These are phyloP conservation scores for Apophysomyces elegans DNA, from an alignment of 371 early-diverging fungal genomes.

Conservation along the genomic window DNA sequence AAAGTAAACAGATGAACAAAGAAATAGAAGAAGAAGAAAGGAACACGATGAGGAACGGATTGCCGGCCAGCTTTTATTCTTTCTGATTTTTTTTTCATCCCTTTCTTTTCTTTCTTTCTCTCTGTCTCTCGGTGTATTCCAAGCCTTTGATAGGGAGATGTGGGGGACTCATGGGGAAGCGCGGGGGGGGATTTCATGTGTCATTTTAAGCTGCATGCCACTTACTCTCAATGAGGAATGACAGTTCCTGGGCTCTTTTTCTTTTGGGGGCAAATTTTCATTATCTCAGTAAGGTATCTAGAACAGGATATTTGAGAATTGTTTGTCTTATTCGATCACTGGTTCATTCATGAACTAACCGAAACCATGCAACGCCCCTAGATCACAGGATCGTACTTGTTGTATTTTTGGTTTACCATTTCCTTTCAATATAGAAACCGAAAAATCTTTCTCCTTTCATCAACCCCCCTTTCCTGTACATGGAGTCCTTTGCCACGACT, in stretches of 20 bases:
- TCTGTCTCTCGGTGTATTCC: no score
- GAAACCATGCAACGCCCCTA: background rate
- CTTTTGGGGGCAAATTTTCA: background rate
- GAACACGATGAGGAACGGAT: background rate
- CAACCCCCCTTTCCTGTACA: background rate
- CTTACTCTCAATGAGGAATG: no score
- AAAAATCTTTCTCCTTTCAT: background rate
- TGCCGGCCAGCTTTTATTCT: background rate
- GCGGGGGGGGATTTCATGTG: background rate
- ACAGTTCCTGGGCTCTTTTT: no score
- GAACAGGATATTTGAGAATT: background rate
- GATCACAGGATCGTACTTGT: conserved; percentile 2
- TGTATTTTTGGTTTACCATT: background rate
- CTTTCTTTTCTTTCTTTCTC: background rate
- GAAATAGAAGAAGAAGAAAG: background rate
- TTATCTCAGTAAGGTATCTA: conserved; percentile 2
- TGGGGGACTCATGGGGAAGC: background rate
- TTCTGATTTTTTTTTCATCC: background rate
- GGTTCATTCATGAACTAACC: background rate
- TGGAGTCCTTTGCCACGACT: no score
- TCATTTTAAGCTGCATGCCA: background rate
- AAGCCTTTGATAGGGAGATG: background rate
- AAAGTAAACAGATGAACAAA: background rate
- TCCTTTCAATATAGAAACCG: no score
- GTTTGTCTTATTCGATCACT: background rate